phyloP scores from a whole-genome alignment of 73 alveolate species.

The Paramecium caudatum region DNA sequence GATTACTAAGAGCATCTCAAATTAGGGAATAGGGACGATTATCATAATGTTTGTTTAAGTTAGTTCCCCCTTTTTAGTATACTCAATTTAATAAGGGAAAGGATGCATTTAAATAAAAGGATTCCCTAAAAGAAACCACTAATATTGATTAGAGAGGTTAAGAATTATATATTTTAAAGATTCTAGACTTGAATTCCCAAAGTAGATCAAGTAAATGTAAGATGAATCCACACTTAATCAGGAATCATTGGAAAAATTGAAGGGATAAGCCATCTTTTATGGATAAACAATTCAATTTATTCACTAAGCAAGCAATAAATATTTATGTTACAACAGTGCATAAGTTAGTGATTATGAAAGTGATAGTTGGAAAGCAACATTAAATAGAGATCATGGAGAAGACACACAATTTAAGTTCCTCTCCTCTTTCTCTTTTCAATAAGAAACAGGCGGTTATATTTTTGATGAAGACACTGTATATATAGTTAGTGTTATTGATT shows the following conservation, averaged over 20 bases:
- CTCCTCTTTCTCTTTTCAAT: slow-evolving; percentile 68
- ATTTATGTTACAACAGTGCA: slow-evolving; percentile 35
- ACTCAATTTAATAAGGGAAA: slow-evolving; percentile 35
- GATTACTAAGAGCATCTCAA: not conserved
- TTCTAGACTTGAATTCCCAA: slow-evolving; percentile 75
- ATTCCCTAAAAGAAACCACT: not conserved
- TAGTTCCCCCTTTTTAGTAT: slow-evolving; percentile 61
- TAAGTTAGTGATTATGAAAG: slow-evolving; percentile 72
- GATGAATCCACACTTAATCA: slow-evolving; percentile 65
- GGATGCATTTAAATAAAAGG: slow-evolving; percentile 12
- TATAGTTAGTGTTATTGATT: slow-evolving; percentile 66
- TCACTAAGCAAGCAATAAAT: slow-evolving; percentile 73
- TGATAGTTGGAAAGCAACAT: slow-evolving; percentile 68
- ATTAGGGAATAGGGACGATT: slow-evolving; percentile 43
- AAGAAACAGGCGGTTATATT: slow-evolving; percentile 72
- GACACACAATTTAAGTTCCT: slow-evolving; percentile 68
- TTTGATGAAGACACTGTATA: slow-evolving; percentile 76
- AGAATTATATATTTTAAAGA: slow-evolving; percentile 22
- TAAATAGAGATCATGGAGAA: slow-evolving; percentile 70
- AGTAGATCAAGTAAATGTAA: slow-evolving; percentile 66
- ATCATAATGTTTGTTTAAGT: slow-evolving; percentile 15
- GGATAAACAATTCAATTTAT: slow-evolving; percentile 63
- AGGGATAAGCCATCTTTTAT: slow-evolving; percentile 72
- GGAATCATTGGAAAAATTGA: slow-evolving; percentile 66
- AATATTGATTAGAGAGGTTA: slow-evolving; percentile 55